Evolutionary conservation across 164 flowering plant genomes (phyloP).

Genomic region (Echeveria elegans): DNA sequence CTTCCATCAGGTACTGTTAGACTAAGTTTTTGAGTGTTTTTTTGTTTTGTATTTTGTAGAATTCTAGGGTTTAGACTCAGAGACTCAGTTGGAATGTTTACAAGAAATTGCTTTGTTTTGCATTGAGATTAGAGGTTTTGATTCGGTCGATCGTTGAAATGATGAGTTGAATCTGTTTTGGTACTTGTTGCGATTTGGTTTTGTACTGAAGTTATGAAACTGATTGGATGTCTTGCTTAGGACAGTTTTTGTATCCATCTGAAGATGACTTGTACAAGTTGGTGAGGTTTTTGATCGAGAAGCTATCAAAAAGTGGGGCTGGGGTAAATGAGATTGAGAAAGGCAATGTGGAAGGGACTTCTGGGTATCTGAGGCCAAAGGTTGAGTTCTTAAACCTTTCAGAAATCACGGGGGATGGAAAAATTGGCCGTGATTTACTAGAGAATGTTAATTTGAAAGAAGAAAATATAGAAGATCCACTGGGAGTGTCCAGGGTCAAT

Average conservation of each 20-base stretch:
- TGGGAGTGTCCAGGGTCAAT: constrained; percentile 5
- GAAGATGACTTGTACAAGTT: constrained; percentile 67
- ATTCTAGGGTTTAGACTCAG: not conserved
- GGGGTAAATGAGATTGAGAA: constrained; percentile 10
- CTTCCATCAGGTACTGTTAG: too few species aligned
- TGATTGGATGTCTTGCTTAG: constrained; percentile 59
- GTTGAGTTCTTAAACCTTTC: constrained; percentile 17
- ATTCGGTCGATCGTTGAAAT: too few species aligned
- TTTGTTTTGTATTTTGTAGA: too few species aligned
- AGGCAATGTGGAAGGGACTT: constrained; percentile 7
- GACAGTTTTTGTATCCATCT: constrained; percentile 85
- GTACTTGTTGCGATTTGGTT: constrained; percentile 22
- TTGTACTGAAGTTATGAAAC: constrained; percentile 31
- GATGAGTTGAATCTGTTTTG: constrained; percentile 11
- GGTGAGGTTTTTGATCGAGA: constrained; percentile 66
- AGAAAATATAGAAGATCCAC: not conserved
- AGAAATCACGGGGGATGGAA: constrained; percentile 3
- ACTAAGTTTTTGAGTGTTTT: too few species aligned
- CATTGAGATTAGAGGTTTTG: not conserved
- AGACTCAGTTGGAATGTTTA: not conserved
- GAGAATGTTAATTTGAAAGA: not conserved
- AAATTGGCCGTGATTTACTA: constrained; percentile 1
- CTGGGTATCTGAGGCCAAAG: constrained; percentile 19
- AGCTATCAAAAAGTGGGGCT: constrained; percentile 16
- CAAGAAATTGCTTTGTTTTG: too few species aligned